Conservation (phyloP, 1,284 basidiomycete species). For the Erythrobasidium hasegawianum region DNA sequence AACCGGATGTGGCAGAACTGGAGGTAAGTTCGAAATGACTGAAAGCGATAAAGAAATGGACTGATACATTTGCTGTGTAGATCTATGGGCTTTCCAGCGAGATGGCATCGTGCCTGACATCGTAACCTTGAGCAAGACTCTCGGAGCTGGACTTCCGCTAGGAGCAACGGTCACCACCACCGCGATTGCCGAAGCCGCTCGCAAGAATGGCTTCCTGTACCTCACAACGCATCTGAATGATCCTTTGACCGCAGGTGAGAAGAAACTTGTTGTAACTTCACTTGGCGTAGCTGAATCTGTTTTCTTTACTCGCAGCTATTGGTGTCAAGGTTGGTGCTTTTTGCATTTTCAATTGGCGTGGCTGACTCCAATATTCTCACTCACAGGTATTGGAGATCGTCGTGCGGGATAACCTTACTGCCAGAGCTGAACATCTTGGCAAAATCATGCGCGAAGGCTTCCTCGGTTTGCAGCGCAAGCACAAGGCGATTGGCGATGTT, state of each 20-base stretch:
- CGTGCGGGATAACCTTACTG: slow-evolving; percentile 41
- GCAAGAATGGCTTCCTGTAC: slow-evolving; percentile 52
- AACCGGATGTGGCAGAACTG: slow-evolving; percentile 77
- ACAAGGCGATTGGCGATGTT: slow-evolving; percentile 17
- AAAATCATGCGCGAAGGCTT: slow-evolving; percentile 13
- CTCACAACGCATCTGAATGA: slow-evolving; percentile 47
- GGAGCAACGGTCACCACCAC: slow-evolving; percentile 80
- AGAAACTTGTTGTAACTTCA: too few species aligned
- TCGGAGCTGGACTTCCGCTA: slow-evolving; percentile 54
- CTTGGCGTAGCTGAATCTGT: too few species aligned
- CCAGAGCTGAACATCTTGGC: slow-evolving; percentile 39
- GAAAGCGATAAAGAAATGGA: too few species aligned
- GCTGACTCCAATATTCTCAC: too few species aligned
- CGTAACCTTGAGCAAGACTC: slow-evolving; percentile 23
- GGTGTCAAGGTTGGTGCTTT: too few species aligned
- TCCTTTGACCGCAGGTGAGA: slow-evolving; percentile 43
- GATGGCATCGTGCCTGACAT: slow-evolving; percentile 9
- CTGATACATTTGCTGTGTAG: slow-evolving; percentile 51
- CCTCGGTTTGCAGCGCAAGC: slow-evolving; percentile 10
- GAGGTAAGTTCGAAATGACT: slow-evolving; percentile 7
- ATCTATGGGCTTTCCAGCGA: slow-evolving; percentile 26
- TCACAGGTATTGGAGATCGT: slow-evolving; percentile 28
- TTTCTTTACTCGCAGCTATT: too few species aligned
- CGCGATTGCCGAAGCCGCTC: slow-evolving; percentile 67
- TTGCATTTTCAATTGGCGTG: too few species aligned